These are phyloP conservation scores for Fusarium nygamai DNA, from an alignment of 2,329 filamentous ascomycete species.

Conservation along the genomic window DNA sequence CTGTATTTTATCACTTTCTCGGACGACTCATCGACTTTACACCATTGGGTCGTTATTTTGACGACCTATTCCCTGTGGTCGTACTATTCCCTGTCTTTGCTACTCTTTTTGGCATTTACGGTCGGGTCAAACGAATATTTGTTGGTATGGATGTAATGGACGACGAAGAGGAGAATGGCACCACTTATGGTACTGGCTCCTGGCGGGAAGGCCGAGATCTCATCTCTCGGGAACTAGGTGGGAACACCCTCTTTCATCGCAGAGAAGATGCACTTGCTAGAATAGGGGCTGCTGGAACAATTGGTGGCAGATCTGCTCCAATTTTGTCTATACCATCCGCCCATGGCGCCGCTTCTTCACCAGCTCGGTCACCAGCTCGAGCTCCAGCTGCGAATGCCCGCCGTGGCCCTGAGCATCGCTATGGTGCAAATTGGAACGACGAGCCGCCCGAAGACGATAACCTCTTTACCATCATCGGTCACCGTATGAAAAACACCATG, in stretches of 20 bases:
- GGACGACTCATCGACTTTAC: constrained; percentile 86
- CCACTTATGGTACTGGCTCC: constrained; percentile 77
- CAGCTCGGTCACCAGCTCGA: constrained; percentile 56
- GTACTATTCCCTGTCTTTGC: constrained; percentile 87
- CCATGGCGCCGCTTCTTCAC: constrained; percentile 48
- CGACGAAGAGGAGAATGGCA: constrained; percentile 72
- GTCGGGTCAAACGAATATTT: constrained; percentile 80
- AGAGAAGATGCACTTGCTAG: constrained; percentile 56
- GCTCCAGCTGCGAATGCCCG: constrained; percentile 37
- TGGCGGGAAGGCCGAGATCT: constrained; percentile 94
- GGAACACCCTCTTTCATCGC: constrained; percentile 64
- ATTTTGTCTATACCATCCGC: constrained; percentile 59
- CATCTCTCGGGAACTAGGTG: constrained; percentile 85
- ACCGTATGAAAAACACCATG: constrained; percentile 90
- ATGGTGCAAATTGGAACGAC: constrained; percentile 53
- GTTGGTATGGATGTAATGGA: constrained; percentile 80
- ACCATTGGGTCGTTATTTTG: constrained; percentile 82
- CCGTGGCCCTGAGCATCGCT: constrained; percentile 43
- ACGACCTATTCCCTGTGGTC: constrained; percentile 87
- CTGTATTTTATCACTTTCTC: constrained; percentile 88
- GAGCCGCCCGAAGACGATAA: constrained; percentile 78
- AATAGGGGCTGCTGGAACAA: constrained; percentile 40
- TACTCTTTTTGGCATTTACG: constrained; percentile 89
- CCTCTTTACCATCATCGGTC: constrained; percentile 84
- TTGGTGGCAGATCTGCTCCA: constrained; percentile 52